Base-by-base conservation (phyloP, 805 yeast genomes). In the Candida tammaniensis region DNA sequence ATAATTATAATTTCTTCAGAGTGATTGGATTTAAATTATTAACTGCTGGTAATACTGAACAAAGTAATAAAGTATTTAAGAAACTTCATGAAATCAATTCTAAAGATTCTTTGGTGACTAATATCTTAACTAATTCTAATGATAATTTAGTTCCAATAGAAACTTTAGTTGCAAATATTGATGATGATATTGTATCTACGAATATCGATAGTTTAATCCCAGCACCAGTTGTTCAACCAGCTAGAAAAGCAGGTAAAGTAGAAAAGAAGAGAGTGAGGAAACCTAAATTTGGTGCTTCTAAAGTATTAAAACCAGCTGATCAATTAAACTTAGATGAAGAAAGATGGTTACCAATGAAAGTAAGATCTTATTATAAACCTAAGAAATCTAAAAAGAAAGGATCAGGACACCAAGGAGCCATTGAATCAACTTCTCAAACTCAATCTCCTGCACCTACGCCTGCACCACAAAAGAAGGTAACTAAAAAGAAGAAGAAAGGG, bases 331-430 rank as follows among this genome's bases (percentile, higher is more conserved):
- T 75, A 43, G 60, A 80, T 59, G 31, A 51, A 44, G 97, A 89
- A 58, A 81, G 97, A 62, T 89, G 98, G 98, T 59, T 91, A 32
- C 95, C 96, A 15, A 49, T 84, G 71, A 83, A 80, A 54, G 94
- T 89, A 54, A 77, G 98, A 57, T 74, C 88, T 5, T 77, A 80
- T 48, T 88, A 83, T 63, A 86, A 78, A 57, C 86, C 94, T 10
- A 82, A 85, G 53, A 80, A 78, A 64, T 76, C 80, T 44, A 82
- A 77, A 25, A 60, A 54, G 38, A 55, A 54, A 40, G 29, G 33
- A 17, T 44, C 56, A 28, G 46, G 62, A 32, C 44, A 46, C 43
- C 58, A 56, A 44, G 62, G 61, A 17, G 57, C 49, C 1, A 25
- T 51, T 30, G 55, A 51, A 25, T 32, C 39, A 7, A 44, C 32